A percentile compares a stretch with the other conserved stretches of the same genome.
Evolutionary conservation across 1,284 basidiomycete genomes (phyloP).

Genomic region (Pterulicium gracile): DNA sequence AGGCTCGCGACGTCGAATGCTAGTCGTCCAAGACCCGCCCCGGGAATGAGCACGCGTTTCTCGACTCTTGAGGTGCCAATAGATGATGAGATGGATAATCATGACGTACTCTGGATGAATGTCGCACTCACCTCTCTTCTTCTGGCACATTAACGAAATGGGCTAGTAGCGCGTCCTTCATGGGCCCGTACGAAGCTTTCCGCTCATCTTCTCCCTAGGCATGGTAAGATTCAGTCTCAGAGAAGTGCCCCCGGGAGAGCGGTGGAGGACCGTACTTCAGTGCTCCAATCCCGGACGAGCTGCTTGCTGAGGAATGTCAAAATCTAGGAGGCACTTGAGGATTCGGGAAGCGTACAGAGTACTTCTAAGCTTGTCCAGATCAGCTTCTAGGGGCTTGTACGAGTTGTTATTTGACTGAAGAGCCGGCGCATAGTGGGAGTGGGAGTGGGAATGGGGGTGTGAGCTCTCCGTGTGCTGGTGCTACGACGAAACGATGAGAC

Average conservation of each 20-base stretch:
- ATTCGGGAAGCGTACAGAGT: slow-evolving; percentile 36
- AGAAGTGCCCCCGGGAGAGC: too few species aligned
- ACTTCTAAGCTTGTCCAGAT: slow-evolving; percentile 82
- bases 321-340: not conserved
- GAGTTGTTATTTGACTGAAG: slow-evolving; percentile 15
- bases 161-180: slow-evolving; percentile 63
- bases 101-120: not conserved
- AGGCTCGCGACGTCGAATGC: slow-evolving; percentile 78
- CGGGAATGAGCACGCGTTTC: slow-evolving; percentile 74
- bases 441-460: slow-evolving; percentile 20
- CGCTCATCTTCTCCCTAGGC: slow-evolving; percentile 68
- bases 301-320: slow-evolving; percentile 41
- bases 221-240: not conserved
- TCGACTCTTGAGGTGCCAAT: too few species aligned
- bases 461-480: slow-evolving; percentile 9
- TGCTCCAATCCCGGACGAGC: slow-evolving; percentile 86
- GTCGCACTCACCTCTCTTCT: slow-evolving; percentile 35
- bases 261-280: slow-evolving; percentile 41
- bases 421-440: slow-evolving; percentile 19
- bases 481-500: slow-evolving; percentile 13
- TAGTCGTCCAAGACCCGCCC: slow-evolving; percentile 77
- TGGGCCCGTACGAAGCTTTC: slow-evolving; percentile 68
- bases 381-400: slow-evolving; percentile 51
- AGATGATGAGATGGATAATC: slow-evolving; percentile 6
- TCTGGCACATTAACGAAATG: slow-evolving; percentile 47